A percentile compares a stretch with the other conserved stretches of the same genome.
Evolutionary conservation across 108 stramenopile genomes (phyloP).

Genomic region (Craspedostauros australis): DNA sequence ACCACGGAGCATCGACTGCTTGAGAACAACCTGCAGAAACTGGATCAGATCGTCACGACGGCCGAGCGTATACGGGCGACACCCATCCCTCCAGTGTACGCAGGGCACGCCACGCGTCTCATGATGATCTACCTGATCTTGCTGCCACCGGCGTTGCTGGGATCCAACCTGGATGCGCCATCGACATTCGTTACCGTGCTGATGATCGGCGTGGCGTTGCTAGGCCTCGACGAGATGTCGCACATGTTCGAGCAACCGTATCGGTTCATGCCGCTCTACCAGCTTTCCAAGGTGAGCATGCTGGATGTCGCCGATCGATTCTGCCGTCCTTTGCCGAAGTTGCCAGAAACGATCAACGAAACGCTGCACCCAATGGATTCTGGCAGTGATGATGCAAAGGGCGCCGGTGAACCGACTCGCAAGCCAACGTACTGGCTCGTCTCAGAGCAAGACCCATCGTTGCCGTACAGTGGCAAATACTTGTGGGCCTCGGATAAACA

Average conservation of each 20-base stretch:
- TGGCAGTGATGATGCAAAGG: no score
- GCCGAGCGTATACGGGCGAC: slow-evolving; percentile 34
- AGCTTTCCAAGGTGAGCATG: slow-evolving; percentile 34
- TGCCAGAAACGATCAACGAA: no score
- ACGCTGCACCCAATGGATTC: no score
- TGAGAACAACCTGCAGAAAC: no score
- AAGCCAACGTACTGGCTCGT: no score
- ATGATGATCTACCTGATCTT: slow-evolving; percentile 36
- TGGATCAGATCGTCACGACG: slow-evolving; percentile 24
- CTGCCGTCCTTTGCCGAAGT: no score
- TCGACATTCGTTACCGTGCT: slow-evolving; percentile 12
- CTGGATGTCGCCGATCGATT: slow-evolving; percentile 38
- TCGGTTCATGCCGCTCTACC: slow-evolving; percentile 35
- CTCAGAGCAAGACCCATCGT: no score
- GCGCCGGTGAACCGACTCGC: no score
- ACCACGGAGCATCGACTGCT: slow-evolving; percentile 24
- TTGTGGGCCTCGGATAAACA: no score
- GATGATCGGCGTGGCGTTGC: slow-evolving; percentile 40
- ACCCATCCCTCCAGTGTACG: slow-evolving; percentile 45
- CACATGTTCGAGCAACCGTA: slow-evolving; percentile 50
- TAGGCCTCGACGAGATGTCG: slow-evolving; percentile 47
- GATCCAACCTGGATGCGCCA: slow-evolving; percentile 16
- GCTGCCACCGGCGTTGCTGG: slow-evolving; percentile 31
- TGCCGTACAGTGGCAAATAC: no score
- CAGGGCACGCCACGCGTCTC: slow-evolving; percentile 33